Percentiles rank a stretch among this genome's conserved stretches.
These are phyloP conservation scores for Linum trigynum DNA, from an alignment of 345 rosid genomes.

Conservation along the genomic window DNA sequence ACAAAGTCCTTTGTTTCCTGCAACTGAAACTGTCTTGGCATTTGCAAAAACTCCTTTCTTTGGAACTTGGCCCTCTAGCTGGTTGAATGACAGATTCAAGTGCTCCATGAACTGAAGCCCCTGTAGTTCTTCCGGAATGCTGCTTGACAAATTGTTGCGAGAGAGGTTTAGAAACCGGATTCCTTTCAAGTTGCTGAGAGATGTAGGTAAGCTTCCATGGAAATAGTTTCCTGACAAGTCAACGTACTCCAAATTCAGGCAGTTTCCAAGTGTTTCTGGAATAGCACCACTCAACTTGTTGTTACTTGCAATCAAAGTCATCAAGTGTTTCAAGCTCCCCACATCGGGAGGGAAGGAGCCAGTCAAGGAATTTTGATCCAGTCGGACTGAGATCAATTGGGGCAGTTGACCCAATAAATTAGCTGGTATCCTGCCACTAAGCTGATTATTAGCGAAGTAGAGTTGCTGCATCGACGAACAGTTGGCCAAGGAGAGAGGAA, in stretches of 20 bases:
- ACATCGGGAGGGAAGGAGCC: conserved; percentile 11
- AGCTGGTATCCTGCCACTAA: conserved; percentile 18
- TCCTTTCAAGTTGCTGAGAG: conserved; percentile 8
- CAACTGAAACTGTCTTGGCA: background rate
- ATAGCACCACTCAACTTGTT: conserved; percentile 14
- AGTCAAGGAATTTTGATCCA: conserved; percentile 8
- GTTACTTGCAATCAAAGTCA: conserved; percentile 12
- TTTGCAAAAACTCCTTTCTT: background rate
- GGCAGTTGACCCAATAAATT: too few relatives aligned
- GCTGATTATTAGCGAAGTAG: conserved; percentile 16
- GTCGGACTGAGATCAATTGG: too few relatives aligned
- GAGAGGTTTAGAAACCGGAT: conserved; percentile 12
- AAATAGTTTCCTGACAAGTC: background rate
- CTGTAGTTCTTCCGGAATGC: background rate
- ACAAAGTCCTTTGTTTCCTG: background rate
- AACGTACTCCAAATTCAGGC: conserved; percentile 6
- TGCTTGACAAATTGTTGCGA: conserved; percentile 1
- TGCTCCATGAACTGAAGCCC: background rate
- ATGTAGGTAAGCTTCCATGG: conserved; percentile 9
- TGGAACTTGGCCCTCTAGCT: background rate
- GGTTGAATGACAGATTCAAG: background rate
- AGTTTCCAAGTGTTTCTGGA: conserved; percentile 8
- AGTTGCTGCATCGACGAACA: background rate
- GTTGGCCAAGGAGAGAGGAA: conserved; percentile 20
- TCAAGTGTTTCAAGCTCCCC: conserved; percentile 11